Base-by-base conservation (phyloP, 2,329 filamentous ascomycete genomes). In the Cercospora sp. region DNA sequence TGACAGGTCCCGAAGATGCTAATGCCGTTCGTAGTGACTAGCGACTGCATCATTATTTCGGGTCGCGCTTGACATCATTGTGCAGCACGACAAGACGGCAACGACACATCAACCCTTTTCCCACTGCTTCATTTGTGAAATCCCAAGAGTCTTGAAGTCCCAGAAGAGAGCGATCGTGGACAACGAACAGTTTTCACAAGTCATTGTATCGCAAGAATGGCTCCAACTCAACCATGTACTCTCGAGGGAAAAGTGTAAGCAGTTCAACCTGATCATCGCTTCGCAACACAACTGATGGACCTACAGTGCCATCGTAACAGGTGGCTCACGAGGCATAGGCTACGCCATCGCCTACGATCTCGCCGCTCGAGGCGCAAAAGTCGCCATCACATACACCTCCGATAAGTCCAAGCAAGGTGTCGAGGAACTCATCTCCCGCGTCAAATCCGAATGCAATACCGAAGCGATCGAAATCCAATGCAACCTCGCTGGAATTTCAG, bases 321-420 rank as follows among this genome's bases (percentile, higher is more conserved):
- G 84, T 8, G 81, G 80, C 13, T 83, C 82, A n/a, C 77, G 84
- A 68, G 83, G 84, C 5, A 84, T 87, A 8, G 84, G 85, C 26
- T 79, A 79, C 33, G 80, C 78, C 58, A 80, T 86, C 51, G 84
- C 83, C 20, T 75, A 82, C 48, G 82, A 84, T 63, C 74, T 86
- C 10, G 84, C 83, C 13, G 76, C 75, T n/a, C 79, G 80, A 57
- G 83, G 82, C 36, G 82, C 83, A 55, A 83, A 81, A 64, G 79
- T 84, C 9, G 76, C 76, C n/a, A 76, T 84, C 12, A 80, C 78
- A 12, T 84, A 82, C 73, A 80, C 77, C 18, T 83, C 80, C 13
- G 69, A 76, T 5, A 78, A 74, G 18, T 83, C 81, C 64, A 75
- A 75, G 45, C 42, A 75, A 20, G 68, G 74, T 53, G 76, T 77